These are phyloP conservation scores for Fusarium drepaniforme DNA, from an alignment of 2,329 filamentous ascomycete species.

Conservation along the genomic window DNA sequence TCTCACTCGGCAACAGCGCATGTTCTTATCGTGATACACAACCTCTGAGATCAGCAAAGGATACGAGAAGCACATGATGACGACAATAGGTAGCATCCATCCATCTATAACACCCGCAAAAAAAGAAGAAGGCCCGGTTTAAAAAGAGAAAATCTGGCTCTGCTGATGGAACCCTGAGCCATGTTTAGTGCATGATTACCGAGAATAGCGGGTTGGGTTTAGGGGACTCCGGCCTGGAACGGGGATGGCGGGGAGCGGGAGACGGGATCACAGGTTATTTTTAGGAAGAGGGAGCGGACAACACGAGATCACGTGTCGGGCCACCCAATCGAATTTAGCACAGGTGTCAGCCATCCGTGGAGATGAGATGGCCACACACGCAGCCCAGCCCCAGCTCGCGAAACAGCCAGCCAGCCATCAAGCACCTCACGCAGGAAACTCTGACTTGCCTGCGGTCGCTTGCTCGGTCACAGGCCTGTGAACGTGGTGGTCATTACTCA, in stretches of 20 bases:
- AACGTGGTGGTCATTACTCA: neutral
- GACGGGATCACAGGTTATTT: constrained; percentile 32
- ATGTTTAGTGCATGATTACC: constrained; percentile 39
- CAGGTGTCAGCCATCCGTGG: constrained; percentile 14
- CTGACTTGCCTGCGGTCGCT: neutral
- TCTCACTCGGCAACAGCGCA: neutral
- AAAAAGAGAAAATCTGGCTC: constrained; percentile 9
- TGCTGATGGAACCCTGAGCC: constrained; percentile 23
- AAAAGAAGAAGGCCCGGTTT: neutral
- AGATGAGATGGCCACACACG: neutral
- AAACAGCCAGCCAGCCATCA: neutral
- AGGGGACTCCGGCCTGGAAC: constrained; percentile 26
- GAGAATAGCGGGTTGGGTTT: constrained; percentile 31
- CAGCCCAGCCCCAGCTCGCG: neutral
- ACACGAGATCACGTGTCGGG: constrained; percentile 49
- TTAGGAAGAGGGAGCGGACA: constrained; percentile 33
- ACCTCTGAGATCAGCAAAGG: constrained; percentile 2
- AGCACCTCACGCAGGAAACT: neutral
- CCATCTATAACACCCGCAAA: neutral
- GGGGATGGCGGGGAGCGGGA: constrained; percentile 6
- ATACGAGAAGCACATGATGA: constrained; percentile 11
- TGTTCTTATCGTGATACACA: neutral
- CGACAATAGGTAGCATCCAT: neutral
- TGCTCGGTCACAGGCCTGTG: neutral
- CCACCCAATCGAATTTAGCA: constrained; percentile 12